These are phyloP conservation scores for Xylaria arbuscula DNA, from an alignment of 2,329 filamentous ascomycete genomes.

Conservation along the genomic window DNA sequence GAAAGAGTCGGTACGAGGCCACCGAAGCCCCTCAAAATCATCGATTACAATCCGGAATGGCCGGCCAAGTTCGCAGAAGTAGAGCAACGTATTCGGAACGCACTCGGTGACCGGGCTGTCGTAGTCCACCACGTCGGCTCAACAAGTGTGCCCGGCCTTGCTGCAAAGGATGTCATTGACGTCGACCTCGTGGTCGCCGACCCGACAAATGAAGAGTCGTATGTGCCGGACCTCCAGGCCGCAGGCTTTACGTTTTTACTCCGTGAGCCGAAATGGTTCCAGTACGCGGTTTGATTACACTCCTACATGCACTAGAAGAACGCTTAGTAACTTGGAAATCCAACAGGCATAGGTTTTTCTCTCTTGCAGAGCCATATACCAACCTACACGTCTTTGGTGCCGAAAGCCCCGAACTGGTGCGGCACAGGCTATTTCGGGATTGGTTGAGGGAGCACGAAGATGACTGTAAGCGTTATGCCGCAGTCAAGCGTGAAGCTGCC, in stretches of 20 bases:
- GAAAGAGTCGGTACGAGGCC: conserved; percentile 23
- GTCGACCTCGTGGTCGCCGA: conserved; percentile 35
- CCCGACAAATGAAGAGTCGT: conserved; percentile 29
- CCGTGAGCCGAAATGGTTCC: conserved; percentile 35
- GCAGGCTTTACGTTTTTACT: conserved; percentile 33
- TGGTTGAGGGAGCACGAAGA: conserved; percentile 36
- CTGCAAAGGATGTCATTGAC: conserved; percentile 37
- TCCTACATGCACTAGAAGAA: background rate
- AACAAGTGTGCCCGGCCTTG: conserved; percentile 34
- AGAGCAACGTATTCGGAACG: conserved; percentile 31
- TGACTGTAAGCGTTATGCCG: conserved; percentile 28
- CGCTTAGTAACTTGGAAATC: background rate
- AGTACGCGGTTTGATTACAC: background rate
- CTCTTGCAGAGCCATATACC: conserved; percentile 25
- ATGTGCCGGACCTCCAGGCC: conserved; percentile 32
- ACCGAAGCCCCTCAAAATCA: conserved; percentile 31
- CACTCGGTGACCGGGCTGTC: conserved; percentile 22
- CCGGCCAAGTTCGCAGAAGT: conserved; percentile 30
- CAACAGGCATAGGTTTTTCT: conserved; percentile 35
- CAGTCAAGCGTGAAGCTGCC: conserved; percentile 30
- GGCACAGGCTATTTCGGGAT: conserved; percentile 35
- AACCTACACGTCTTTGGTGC: conserved; percentile 36
- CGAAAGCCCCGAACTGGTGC: conserved; percentile 27
- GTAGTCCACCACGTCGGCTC: conserved; percentile 36
- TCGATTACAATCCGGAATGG: conserved; percentile 35